Evolutionary conservation across 768 basidiomycete genomes (phyloP).

Genomic region (Psilocybe subaeruginosa): DNA sequence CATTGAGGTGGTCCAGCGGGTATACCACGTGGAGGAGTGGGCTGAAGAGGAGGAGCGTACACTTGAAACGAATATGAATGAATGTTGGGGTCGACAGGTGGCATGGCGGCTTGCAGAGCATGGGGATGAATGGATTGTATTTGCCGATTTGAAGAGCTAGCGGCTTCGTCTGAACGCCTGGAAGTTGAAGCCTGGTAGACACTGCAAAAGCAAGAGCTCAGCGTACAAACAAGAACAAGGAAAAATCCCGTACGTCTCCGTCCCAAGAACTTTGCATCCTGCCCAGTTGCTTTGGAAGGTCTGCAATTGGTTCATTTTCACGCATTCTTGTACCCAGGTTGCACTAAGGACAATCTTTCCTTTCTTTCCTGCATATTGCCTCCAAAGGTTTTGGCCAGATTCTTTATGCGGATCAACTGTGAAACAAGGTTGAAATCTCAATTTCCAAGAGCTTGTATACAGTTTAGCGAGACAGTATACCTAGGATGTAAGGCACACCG

Average conservation of each 20-base stretch:
- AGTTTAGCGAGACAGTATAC: slow-evolving; percentile 38
- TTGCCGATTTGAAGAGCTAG: slow-evolving; percentile 7
- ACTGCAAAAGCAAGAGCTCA: slow-evolving; percentile 1
- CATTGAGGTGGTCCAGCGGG: slow-evolving; percentile 62
- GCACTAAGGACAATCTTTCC: slow-evolving; percentile 75
- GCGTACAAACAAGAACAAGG: not conserved
- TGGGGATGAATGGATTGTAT: slow-evolving; percentile 24
- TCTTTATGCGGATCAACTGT: slow-evolving; percentile 78
- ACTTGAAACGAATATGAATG: slow-evolving; percentile 44
- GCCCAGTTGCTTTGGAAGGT: slow-evolving; percentile 80
- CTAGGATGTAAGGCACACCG: slow-evolving; percentile 78
- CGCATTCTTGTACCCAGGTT: slow-evolving; percentile 79
- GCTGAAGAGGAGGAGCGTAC: slow-evolving; percentile 37
- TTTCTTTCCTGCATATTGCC: slow-evolving; percentile 80
- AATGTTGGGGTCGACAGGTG: slow-evolving; percentile 31
- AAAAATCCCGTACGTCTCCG: slow-evolving; percentile 58
- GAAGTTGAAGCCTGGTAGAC: slow-evolving; percentile 12
- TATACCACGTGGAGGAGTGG: slow-evolving; percentile 42
- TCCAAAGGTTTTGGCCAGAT: slow-evolving; percentile 80
- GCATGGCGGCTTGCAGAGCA: slow-evolving; percentile 26
- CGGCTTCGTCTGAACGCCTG: slow-evolving; percentile 11
- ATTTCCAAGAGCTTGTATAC: not conserved
- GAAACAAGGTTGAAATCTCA: slow-evolving; percentile 1
- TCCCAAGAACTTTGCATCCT: slow-evolving; percentile 78
- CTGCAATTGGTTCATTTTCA: slow-evolving; percentile 68